Evolutionary conservation across 2,329 filamentous ascomycete genomes (phyloP).

Genomic region (Diaporthe sp.): DNA sequence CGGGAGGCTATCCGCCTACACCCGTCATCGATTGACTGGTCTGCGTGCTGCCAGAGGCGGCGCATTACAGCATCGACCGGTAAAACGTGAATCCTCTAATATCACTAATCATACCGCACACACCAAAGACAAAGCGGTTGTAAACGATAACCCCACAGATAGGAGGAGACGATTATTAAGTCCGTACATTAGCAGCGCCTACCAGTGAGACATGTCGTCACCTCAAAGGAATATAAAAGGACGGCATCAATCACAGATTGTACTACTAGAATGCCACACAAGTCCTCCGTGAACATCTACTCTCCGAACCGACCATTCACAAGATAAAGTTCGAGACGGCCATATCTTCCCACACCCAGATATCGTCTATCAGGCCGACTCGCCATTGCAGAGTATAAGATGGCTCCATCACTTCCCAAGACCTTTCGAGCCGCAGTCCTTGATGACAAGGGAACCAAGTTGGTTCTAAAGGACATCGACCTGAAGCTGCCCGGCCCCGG

Average conservation of each 20-base stretch:
- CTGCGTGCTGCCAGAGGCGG: neutral
- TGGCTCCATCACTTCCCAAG: slow-evolving; percentile 61
- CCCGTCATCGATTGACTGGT: slow-evolving; percentile 8
- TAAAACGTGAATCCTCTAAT: neutral
- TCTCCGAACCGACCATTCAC: rapidly evolving
- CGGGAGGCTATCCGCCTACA: slow-evolving; percentile 18
- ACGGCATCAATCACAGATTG: neutral
- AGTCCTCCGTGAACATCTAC: rapidly evolving
- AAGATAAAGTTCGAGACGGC: too few species aligned
- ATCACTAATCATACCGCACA: slow-evolving; percentile 10
- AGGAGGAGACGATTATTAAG: neutral
- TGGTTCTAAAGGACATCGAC: slow-evolving; percentile 70
- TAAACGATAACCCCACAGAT: neutral
- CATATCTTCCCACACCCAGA: neutral
- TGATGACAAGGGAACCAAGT: slow-evolving; percentile 62
- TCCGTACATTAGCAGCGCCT: neutral
- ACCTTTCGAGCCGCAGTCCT: slow-evolving; percentile 77
- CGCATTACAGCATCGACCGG: neutral
- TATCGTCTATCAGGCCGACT: neutral
- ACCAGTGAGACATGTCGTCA: too few species aligned
- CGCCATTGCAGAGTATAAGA: neutral
- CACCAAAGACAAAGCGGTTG: neutral
- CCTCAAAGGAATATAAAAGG: neutral
- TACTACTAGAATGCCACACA: rapidly evolving
- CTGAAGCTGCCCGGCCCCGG: slow-evolving; percentile 67